Percentiles rank a stretch among this genome's conserved stretches.
These are phyloP conservation scores for Trichophyton verrucosum DNA, from an alignment of 2,329 filamentous ascomycete species.

Conservation along the genomic window DNA sequence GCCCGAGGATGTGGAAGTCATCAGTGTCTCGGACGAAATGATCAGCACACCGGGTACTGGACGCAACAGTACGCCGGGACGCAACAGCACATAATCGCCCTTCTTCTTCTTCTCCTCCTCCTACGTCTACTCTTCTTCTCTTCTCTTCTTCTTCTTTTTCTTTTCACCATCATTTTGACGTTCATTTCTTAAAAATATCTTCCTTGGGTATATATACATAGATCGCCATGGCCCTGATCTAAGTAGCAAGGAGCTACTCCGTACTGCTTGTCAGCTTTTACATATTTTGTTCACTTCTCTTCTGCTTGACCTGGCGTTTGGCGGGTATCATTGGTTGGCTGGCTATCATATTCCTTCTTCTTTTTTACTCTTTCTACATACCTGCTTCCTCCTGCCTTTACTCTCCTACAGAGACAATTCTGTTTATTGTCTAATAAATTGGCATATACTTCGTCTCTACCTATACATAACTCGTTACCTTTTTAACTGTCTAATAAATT, in stretches of 20 bases:
- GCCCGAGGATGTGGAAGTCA: constrained; percentile 10
- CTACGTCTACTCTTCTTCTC: not conserved
- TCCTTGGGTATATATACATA: not conserved
- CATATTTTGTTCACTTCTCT: not conserved
- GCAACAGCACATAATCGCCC: not conserved
- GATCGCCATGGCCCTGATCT: not conserved
- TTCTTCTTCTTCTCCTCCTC: not conserved
- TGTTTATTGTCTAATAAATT: constrained; percentile 2
- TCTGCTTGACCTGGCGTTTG: not conserved
- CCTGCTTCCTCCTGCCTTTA: not conserved
- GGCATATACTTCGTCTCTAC: not conserved
- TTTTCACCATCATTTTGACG: not conserved
- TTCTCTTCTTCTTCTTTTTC: not conserved
- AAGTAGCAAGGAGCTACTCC: not conserved
- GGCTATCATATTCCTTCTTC: not conserved
- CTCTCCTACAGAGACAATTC: not conserved
- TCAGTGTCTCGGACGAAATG: constrained; percentile 9
- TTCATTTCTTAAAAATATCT: not conserved
- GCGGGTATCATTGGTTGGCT: not conserved
- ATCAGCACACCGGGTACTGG: constrained; percentile 3
- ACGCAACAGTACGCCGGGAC: not conserved
- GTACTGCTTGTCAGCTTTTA: not conserved
- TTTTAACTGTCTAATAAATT: not conserved
- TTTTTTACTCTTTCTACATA: not conserved
- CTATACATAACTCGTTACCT: not conserved